Evolutionary conservation across 179 eudicot genomes (phyloP).

Genomic region (Sideroxylon spinosum): DNA sequence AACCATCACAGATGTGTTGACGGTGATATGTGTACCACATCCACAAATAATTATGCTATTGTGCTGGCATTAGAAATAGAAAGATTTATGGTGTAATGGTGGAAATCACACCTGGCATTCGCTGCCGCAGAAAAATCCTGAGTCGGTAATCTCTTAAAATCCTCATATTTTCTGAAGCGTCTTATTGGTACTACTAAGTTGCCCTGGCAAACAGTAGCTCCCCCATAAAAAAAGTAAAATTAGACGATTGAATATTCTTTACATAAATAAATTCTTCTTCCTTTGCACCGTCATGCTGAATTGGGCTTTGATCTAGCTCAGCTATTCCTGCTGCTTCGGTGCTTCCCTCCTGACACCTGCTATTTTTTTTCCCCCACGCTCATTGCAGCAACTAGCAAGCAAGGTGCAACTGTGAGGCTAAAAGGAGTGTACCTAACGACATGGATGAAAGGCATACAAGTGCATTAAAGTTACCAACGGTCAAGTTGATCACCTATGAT

Average conservation of each 20-base stretch:
- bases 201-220: background rate
- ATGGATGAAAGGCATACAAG: too few relatives aligned
- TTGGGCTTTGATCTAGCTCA: too few relatives aligned
- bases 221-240: background rate
- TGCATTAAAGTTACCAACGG: background rate
- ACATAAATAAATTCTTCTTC: background rate
- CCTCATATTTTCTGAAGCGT: background rate
- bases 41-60: background rate
- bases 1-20: background rate
- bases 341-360: too few relatives aligned
- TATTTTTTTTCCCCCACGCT: too few relatives aligned
- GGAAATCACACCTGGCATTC: background rate
- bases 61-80: background rate
- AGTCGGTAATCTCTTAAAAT: background rate
- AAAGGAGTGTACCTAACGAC: too few relatives aligned
- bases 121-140: background rate
- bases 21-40: background rate
- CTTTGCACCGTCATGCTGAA: too few relatives aligned
- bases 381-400: too few relatives aligned
- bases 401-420: too few relatives aligned
- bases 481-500: background rate
- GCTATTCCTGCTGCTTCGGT: too few relatives aligned
- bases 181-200: background rate
- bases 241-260: background rate
- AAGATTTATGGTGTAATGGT: background rate